A percentile compares a stretch with the other conserved stretches of the same genome.
Conservation (phyloP, 768 basidiomycete genomes). For the Amanita muscaria region DNA sequence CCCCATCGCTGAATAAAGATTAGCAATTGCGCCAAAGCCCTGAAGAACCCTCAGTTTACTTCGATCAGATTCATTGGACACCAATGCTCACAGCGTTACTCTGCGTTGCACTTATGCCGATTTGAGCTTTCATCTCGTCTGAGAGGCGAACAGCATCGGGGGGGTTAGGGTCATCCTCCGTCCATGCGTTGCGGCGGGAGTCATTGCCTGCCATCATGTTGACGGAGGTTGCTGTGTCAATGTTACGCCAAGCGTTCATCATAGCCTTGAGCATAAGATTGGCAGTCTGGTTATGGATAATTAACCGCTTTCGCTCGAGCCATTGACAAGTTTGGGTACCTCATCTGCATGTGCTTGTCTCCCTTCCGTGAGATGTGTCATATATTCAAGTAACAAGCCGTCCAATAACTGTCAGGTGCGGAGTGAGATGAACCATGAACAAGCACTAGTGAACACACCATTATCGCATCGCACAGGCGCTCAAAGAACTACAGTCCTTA, state of each 20-base stretch:
- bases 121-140: slow-evolving; percentile 3
- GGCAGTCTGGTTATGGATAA: neutral
- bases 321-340: neutral
- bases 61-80: neutral
- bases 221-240: slow-evolving; percentile 4
- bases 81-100: neutral
- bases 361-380: neutral
- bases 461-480: slow-evolving; percentile 5
- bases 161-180: neutral
- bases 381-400: neutral
- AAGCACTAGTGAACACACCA: slow-evolving; percentile 2
- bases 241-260: slow-evolving; percentile 3
- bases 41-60: neutral
- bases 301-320: too few relatives aligned
- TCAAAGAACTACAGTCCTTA: slow-evolving; percentile 7
- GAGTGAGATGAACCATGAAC: too few relatives aligned
- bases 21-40: neutral
- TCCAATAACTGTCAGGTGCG: neutral
- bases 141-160: neutral
- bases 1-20: neutral
- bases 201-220: neutral
- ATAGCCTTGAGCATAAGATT: neutral
- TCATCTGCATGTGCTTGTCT: slow-evolving; percentile 1
- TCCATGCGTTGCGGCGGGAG: neutral
- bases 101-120: neutral